Evolutionary conservation across 1,284 basidiomycete genomes (phyloP), one percentile per base, ranked within the genome.

Genomic region (Phellopilus nigrolimitatus): DNA sequence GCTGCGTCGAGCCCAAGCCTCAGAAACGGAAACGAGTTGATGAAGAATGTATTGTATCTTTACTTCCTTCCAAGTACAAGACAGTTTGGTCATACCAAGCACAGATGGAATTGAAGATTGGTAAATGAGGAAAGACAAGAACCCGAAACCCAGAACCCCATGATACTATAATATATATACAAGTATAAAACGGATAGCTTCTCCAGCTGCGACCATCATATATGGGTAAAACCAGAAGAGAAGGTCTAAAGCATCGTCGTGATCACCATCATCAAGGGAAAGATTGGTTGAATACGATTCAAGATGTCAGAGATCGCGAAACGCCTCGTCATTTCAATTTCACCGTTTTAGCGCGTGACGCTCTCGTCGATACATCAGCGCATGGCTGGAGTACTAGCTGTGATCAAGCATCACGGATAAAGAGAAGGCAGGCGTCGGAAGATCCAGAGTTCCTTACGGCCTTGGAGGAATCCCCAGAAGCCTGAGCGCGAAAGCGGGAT

Each of bases 401-500:
- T n/a, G 9, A 38, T 9, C 17, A 24, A 13, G 17, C 10, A 25
- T 43, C 38, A 42, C 15, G 9, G 10, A 6, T 30, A 36, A 13
- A 34, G 34, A 24, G 31, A 34, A 13, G 53, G 36, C 12, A 53
- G 42, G 27, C 62, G 57, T 2, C 67, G 67, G 63, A 78, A 78
- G 36, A 78, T 64, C 77, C 77, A 78, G 25, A 75, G 45, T 59
- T 79, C 77, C 56, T 66, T 71, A 56, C 69, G 70, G 24, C 66
- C 61, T 34, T 55, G 53, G 10, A 71, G 66, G 22, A 77, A 60
- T 25, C 69, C 67, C 45, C 74, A 61, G 33, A 72, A 54, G 5
- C 70, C 68, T n/a, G 62, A 59, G 10, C 67, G 62, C 3, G 73
- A 71, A 53, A 78, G 64, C 0, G 70, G 68, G 24, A 78, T 64